A percentile compares a stretch with the other conserved stretches of the same genome.
These are phyloP conservation scores for thale cress (Arabidopsis thaliana) DNA, from an alignment of 345 rosid genomes.

Conservation along the genomic window TAIR10.1 NC_003071.7:8090001-8090500, in stretches of 20 bases:
- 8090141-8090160: neutral
- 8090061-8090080: neutral
- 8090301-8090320: neutral
- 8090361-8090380: no score
- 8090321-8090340: no score
- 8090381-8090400: no score
- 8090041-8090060: neutral
- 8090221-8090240: neutral
- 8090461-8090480: no score
- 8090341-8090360: no score
- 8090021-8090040: neutral
- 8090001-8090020: neutral
- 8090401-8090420: no score
- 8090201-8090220: neutral
- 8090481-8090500: no score
- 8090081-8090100: neutral
- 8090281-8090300: neutral
- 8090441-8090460: no score
- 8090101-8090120: neutral
- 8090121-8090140: neutral
- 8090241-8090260: neutral
- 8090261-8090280: conserved; percentile 22
- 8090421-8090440: no score
- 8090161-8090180: neutral
- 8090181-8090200: neutral